Evolutionary conservation across 1,284 basidiomycete genomes (phyloP).

Genomic region (Mrakiaceae sp.): DNA sequence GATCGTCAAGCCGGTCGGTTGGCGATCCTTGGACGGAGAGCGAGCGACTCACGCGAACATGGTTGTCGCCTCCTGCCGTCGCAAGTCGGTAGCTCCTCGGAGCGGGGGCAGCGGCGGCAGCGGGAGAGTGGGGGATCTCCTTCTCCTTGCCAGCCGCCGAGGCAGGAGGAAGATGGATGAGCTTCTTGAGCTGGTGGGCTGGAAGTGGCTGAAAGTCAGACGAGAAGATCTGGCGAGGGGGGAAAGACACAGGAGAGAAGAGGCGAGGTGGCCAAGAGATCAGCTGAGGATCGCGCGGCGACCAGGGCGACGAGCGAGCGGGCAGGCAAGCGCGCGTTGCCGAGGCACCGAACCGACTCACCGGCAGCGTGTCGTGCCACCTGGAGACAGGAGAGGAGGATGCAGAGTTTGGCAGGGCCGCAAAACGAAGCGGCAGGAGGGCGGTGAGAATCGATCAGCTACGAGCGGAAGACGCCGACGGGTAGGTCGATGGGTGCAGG

Average conservation of each 20-base stretch:
- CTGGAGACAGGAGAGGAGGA: too few species aligned
- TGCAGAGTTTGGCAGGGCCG: too few species aligned
- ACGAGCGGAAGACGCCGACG: too few species aligned
- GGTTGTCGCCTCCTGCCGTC: constrained; percentile 93
- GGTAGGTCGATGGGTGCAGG: too few species aligned
- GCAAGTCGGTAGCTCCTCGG: constrained; percentile 67
- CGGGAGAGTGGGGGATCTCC: constrained; percentile 22
- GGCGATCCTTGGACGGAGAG: background rate
- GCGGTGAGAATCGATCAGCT: too few species aligned
- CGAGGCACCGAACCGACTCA: background rate
- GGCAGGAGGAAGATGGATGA: constrained; percentile 28
- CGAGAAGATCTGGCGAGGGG: constrained; percentile 51
- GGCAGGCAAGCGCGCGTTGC: background rate
- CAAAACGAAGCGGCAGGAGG: too few species aligned
- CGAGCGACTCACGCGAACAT: constrained; percentile 65
- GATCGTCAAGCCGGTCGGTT: background rate
- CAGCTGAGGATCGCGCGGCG: background rate
- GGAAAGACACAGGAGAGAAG: background rate
- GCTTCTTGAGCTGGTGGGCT: constrained; percentile 35
- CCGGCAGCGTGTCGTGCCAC: constrained; percentile 14
- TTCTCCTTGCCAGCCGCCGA: constrained; percentile 15
- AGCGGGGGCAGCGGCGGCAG: constrained; percentile 24
- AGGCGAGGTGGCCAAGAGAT: background rate
- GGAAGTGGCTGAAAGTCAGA: constrained; percentile 78
- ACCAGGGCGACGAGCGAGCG: background rate